These are phyloP conservation scores for Penicillium sp. DNA, from an alignment of 2,329 filamentous ascomycete genomes.

Conservation along the genomic window DNA sequence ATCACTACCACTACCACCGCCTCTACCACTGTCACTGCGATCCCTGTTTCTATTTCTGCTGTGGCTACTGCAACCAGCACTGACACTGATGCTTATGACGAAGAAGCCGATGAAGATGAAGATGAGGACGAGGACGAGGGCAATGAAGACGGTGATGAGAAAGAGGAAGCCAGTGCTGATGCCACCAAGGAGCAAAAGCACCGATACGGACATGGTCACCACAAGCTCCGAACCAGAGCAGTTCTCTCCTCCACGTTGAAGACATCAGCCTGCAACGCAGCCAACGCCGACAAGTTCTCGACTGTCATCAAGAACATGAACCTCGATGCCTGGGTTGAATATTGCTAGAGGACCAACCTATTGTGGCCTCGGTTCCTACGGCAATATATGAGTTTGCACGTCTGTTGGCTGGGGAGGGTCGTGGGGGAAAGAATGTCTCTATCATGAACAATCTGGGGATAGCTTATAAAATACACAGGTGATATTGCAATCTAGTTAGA, in stretches of 20 bases:
- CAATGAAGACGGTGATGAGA: constrained; percentile 44
- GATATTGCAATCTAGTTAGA: neutral
- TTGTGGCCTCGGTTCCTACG: neutral
- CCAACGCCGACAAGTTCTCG: constrained; percentile 55
- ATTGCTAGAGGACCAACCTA: constrained; percentile 45
- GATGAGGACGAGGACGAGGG: constrained; percentile 17
- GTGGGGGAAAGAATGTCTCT: too few species aligned
- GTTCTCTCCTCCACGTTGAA: constrained; percentile 25
- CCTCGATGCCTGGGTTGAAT: constrained; percentile 63
- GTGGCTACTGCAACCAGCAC: neutral
- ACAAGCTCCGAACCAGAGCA: constrained; percentile 2
- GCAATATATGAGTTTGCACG: neutral
- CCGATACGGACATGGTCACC: neutral
- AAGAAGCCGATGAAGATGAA: constrained; percentile 44
- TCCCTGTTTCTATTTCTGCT: neutral
- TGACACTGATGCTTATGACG: constrained; percentile 4
- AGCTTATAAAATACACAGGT: neutral
- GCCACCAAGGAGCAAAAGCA: neutral
- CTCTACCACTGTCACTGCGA: too few species aligned
- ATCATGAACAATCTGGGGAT: too few species aligned
- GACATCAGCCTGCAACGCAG: constrained; percentile 49
- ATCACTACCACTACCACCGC: too few species aligned
- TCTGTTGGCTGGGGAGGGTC: neutral
- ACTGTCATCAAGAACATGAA: constrained; percentile 66
- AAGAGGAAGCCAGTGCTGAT: constrained; percentile 35